These are phyloP conservation scores for Euphorbia lathyris DNA, from an alignment of 345 rosid species.

Conservation along the genomic window DNA sequence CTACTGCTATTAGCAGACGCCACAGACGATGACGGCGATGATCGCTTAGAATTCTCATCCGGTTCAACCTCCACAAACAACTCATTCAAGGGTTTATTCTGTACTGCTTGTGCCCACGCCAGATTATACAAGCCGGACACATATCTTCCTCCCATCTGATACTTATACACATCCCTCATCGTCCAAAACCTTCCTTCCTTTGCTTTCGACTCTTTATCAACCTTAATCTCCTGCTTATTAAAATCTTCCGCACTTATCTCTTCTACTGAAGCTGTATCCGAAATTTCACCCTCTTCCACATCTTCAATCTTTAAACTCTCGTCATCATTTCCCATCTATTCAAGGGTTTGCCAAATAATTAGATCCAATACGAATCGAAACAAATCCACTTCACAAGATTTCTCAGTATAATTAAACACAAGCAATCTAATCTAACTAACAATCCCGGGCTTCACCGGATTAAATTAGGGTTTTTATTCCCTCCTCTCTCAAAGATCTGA, in stretches of 20 bases:
- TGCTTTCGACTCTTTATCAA: conserved; percentile 25
- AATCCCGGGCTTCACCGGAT: not conserved
- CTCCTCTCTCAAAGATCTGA: not conserved
- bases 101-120: conserved; percentile 98
- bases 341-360: conserved; percentile 21
- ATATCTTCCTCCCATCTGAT: conserved; percentile 51
- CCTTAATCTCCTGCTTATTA: conserved; percentile 39
- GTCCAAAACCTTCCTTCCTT: conserved; percentile 73
- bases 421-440: not conserved
- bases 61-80: conserved; percentile 51
- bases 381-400: conserved; percentile 6
- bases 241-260: conserved; percentile 67
- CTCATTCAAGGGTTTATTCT: conserved; percentile 72
- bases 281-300: conserved; percentile 90
- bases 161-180: conserved; percentile 64
- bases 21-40: conserved; percentile 38
- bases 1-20: conserved; percentile 33
- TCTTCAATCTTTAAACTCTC: conserved; percentile 35
- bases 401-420: not conserved
- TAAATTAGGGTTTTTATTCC: conserved; percentile 7
- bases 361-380: conserved; percentile 21
- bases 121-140: conserved; percentile 62
- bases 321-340: conserved; percentile 44
- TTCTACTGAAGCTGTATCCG: conserved; percentile 65
- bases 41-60: conserved; percentile 39